Conservation (phyloP, 2,329 filamentous ascomycete species). For the Coniochaeta sp. region DNA sequence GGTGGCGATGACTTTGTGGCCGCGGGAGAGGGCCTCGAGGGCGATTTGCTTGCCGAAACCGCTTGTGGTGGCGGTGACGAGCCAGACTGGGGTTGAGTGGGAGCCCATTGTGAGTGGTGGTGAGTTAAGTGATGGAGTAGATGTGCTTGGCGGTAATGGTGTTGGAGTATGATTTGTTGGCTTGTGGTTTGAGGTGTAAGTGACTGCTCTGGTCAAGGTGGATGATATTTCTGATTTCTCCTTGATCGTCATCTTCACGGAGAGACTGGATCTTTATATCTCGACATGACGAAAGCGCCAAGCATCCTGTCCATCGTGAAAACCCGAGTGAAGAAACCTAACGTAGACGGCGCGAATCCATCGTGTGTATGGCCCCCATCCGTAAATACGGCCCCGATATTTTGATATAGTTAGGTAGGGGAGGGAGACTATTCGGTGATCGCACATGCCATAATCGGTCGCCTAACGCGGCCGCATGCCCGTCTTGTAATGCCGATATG, state of each 20-base stretch:
- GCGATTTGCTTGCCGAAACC: slow-evolving; percentile 32
- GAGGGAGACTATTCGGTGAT: background rate
- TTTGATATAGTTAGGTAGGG: background rate
- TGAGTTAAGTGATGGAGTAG: background rate
- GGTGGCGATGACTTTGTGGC: slow-evolving; percentile 34
- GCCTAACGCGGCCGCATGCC: background rate
- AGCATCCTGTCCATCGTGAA: background rate
- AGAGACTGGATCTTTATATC: background rate
- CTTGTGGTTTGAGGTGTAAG: background rate
- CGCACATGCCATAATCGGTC: background rate
- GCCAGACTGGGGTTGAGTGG: slow-evolving; percentile 13
- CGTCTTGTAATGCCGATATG: background rate
- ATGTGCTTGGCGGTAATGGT: background rate
- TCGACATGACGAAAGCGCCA: background rate
- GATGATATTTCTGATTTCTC: background rate
- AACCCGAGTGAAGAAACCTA: background rate
- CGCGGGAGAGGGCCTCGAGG: slow-evolving; percentile 24
- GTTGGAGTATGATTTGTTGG: background rate
- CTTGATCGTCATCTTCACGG: background rate
- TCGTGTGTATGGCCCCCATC: background rate
- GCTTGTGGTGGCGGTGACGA: slow-evolving; percentile 34
- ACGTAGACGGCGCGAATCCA: background rate
- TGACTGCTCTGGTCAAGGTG: background rate
- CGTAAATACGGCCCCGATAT: background rate
- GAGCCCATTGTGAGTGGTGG: background rate